Evolutionary conservation across 2,329 filamentous ascomycete species (phyloP), one percentile per base, ranked within the genome.

Genomic region (Trichoderma brevicompactum): DNA sequence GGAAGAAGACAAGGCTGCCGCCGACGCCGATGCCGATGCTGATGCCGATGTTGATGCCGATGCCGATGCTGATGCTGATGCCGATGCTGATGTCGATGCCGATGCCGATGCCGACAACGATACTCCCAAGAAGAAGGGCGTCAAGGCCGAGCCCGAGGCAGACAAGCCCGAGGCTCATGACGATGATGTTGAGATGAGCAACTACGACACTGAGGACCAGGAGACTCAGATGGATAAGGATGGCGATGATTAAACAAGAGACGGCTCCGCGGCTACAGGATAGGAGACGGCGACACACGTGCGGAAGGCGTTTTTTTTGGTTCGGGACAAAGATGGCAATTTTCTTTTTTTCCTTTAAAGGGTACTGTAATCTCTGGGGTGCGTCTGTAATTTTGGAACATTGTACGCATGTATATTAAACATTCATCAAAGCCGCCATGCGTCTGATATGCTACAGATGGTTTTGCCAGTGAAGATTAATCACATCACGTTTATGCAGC

Each of bases 151-250:
- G 12, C 71, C 69, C 10, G 70, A 75, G 64, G 64, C 69, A 50
- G 65, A 71, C 41, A 78, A 76, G 69, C 69, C 72, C 10, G 72
- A 72, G 32, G 72, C 77, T 40, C 77, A 80, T 62, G 80, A 82
- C n/a, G 80, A 83, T 63, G 81, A 83, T 66, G 77, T 82, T 5
- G 81, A 83, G 69, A 83, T 83, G 81, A 74, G 71, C 13, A 80
- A 82, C 61, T 79, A 80, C 65, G 81, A 83, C 52, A 79, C 79
- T 2, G 78, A 79, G 61, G 78, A 79, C 46, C 76, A 79, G 64
- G 76, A 78, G 28, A 73, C 73, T 17, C 75, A 76, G 60, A 68
- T 72, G 56, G 74, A 76, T 7, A 76, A 75, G 65, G 76, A 76
- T 58, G 72, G 69, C 7, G 75, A 77, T 7, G 75, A 77, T 49